Evolutionary conservation across 208 protist species (phyloP).

Genomic region (Leishmania martiniquensis): DNA sequence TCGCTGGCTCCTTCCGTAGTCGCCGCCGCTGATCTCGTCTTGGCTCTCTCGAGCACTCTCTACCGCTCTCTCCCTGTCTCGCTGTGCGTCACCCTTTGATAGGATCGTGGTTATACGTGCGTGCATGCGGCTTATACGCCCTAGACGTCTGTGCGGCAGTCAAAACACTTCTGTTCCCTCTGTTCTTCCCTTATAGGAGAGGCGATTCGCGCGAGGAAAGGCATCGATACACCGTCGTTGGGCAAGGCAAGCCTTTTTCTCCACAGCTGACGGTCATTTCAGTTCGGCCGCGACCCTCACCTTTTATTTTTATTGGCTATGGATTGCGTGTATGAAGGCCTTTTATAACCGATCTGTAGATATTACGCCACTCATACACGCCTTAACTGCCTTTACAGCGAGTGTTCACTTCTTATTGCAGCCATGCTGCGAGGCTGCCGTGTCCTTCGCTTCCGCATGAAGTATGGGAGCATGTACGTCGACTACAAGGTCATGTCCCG

Average conservation of each 20-base stretch:
- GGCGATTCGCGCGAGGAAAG: neutral
- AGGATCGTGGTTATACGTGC: neutral
- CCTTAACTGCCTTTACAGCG: neutral
- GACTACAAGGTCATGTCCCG: conserved; percentile 87
- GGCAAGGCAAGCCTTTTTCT: neutral
- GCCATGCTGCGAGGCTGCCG: conserved; percentile 47
- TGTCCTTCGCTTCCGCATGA: conserved; percentile 57
- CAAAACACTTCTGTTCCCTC: neutral
- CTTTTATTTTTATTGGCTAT: neutral
- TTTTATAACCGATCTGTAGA: too few relatives aligned
- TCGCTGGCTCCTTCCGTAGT: neutral
- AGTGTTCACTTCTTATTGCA: neutral
- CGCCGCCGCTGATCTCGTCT: neutral
- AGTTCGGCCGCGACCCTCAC: neutral
- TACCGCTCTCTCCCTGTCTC: neutral
- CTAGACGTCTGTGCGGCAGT: neutral
- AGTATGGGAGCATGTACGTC: conserved; percentile 70
- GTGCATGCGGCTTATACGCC: neutral
- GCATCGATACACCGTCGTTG: too few relatives aligned
- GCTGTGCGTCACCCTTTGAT: neutral
- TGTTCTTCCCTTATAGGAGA: neutral
- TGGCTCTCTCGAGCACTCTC: neutral
- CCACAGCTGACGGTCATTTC: neutral
- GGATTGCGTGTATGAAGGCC: neutral
- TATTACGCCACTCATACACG: neutral